These are phyloP conservation scores for Microbotryum saponariae DNA, from an alignment of 1,284 basidiomycete genomes.

Conservation along the genomic window DNA sequence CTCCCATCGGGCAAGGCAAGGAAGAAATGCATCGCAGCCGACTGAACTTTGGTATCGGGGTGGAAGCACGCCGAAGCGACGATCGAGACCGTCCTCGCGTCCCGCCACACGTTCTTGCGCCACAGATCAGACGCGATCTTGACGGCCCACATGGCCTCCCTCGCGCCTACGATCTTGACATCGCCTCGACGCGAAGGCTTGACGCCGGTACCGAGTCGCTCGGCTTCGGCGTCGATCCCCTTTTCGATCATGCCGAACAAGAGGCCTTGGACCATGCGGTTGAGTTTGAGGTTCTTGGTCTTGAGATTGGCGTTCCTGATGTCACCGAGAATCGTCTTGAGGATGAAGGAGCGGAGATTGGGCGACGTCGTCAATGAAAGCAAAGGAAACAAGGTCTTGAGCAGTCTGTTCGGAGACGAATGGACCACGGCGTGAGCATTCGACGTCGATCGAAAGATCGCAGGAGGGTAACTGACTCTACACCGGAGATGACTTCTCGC, in stretches of 20 bases:
- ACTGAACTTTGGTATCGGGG: constrained; percentile 89
- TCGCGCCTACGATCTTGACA: constrained; percentile 28
- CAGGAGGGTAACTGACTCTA: constrained; percentile 58
- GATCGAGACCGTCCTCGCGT: constrained; percentile 89
- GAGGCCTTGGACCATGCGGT: constrained; percentile 91
- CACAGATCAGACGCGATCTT: constrained; percentile 90
- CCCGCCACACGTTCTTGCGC: constrained; percentile 88
- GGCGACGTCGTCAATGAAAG: constrained; percentile 83
- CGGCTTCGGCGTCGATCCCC: constrained; percentile 69
- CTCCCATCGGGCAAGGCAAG: constrained; percentile 57
- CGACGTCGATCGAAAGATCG: too few species aligned
- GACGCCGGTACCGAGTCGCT: constrained; percentile 63
- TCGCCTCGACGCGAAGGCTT: constrained; percentile 30
- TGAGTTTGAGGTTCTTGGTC: constrained; percentile 89
- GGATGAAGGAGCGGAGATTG: constrained; percentile 71
- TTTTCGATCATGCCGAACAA: constrained; percentile 92
- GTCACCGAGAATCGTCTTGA: constrained; percentile 93
- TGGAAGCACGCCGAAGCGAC: constrained; percentile 88
- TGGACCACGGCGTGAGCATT: background rate
- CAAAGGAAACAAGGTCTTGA: constrained; percentile 86
- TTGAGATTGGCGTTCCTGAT: constrained; percentile 84
- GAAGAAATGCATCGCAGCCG: constrained; percentile 95
- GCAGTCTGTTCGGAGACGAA: constrained; percentile 52
- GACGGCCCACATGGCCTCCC: constrained; percentile 95
- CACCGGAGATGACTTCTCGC: constrained; percentile 82